Base-by-base conservation (phyloP, 352 stramenopile species). In the Plasmopara halstedii region DNA sequence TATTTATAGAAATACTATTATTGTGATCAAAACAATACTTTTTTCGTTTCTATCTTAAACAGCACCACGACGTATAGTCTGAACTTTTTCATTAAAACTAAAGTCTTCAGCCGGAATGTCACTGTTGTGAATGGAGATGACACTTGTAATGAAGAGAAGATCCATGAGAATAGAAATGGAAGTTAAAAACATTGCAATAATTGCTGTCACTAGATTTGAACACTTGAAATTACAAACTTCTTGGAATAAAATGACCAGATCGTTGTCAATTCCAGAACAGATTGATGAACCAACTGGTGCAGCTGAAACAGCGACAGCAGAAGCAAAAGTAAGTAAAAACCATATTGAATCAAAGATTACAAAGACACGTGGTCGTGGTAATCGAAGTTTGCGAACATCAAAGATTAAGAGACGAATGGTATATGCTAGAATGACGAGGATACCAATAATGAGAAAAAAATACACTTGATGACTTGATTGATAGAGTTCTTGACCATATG, bases 141-240 rank as follows among this genome's bases (percentile, higher is more conserved):
- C 54, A 19, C 58, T 56, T 3, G 60, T 68, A 25, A 64, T 76
- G 47, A 83, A 81, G 7, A 86, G 63, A 2, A 83, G 59, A 33
- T 67, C 70, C 27, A 70, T 34, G 13, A 86, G 39, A 41, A 83
- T 75, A 53, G 67, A 73, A 8, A 77, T 31, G n/a, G 73, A 78
- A 1, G 62, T 51, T 27, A 79, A 26, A 54, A 86, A 86, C 39
- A 64, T 81, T 31, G 66, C 60, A 17, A 70, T 57, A 21, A 83
- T 58, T 10, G 71, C 58, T 14, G 67, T 64, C 20, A 86, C 51
- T 20, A 84, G 59, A 43, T 79, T 72, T 15, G 62, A 66, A 58
- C 74, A 86, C 50, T 64, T 64, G 58, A 86, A 76, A n/a, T 71
- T 62, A 48, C 74, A 86, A 19, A 73, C 67, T 43, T 86, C 67